Percentiles rank a stretch among this genome's conserved stretches.
These are phyloP conservation scores for Moniliella sp. DNA, from an alignment of 1,284 basidiomycete species.

Conservation along the genomic window DNA sequence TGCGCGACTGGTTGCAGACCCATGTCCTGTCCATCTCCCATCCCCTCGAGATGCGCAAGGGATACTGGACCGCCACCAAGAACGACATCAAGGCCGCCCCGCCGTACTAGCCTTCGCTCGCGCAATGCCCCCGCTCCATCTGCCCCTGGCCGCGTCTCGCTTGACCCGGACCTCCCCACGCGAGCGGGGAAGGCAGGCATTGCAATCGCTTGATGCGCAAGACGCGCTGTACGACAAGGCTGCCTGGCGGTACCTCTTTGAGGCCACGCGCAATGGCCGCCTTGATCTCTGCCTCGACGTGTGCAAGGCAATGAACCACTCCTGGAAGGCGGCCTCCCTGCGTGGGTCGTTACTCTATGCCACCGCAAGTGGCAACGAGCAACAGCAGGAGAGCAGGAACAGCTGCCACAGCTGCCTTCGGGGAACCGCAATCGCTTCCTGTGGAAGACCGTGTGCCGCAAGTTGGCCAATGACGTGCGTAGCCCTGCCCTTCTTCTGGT, in stretches of 20 bases:
- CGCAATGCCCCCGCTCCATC: background rate
- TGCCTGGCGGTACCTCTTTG: slow-evolving; percentile 51
- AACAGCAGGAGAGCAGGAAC: background rate
- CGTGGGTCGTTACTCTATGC: slow-evolving; percentile 43
- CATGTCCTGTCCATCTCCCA: slow-evolving; percentile 4
- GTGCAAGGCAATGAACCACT: slow-evolving; percentile 60
- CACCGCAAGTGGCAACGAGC: slow-evolving; percentile 8
- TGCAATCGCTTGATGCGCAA: slow-evolving; percentile 20
- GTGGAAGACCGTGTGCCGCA: slow-evolving; percentile 26
- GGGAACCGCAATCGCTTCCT: slow-evolving; percentile 24
- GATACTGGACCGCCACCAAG: slow-evolving; percentile 29
- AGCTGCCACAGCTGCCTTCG: slow-evolving; percentile 5
- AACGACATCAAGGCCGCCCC: slow-evolving; percentile 21
- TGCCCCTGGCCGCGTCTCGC: background rate
- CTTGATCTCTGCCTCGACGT: slow-evolving; percentile 61
- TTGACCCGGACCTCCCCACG: background rate
- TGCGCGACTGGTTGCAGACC: slow-evolving; percentile 22
- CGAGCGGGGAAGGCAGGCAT: background rate
- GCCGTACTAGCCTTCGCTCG: slow-evolving; percentile 1
- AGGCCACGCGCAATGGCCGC: slow-evolving; percentile 56
- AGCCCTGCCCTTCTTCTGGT: background rate
- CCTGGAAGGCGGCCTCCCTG: slow-evolving; percentile 71
- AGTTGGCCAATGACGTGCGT: slow-evolving; percentile 12
- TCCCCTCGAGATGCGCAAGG: slow-evolving; percentile 27
- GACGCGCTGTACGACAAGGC: slow-evolving; percentile 50